Evolutionary conservation across 2,329 filamentous ascomycete species (phyloP).

Genomic region (Fusarium sp.): DNA sequence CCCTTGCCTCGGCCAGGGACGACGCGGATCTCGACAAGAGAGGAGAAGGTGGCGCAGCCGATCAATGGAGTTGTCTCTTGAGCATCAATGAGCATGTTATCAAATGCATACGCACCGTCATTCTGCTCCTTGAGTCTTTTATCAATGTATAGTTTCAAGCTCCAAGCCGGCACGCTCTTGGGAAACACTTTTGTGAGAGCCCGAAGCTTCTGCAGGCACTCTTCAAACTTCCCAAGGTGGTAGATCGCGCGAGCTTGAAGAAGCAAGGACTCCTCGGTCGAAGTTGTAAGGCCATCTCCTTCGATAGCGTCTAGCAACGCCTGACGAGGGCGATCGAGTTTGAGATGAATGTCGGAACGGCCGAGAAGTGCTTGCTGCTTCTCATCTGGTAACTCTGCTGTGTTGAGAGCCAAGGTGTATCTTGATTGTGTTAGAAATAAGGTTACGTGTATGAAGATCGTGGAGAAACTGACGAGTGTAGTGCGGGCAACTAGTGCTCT

Average conservation of each 20-base stretch:
- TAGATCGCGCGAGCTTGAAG: constrained; percentile 58
- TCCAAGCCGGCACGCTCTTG: constrained; percentile 39
- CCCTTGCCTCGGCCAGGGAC: constrained; percentile 57
- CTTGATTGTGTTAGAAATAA: neutral
- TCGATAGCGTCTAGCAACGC: constrained; percentile 45
- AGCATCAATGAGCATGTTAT: constrained; percentile 50
- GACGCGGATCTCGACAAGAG: constrained; percentile 52
- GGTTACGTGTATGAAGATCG: accelerated
- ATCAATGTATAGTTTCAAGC: constrained; percentile 31
- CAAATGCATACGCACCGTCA: constrained; percentile 51
- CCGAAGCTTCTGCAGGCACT: constrained; percentile 49
- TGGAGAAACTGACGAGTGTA: constrained; percentile 43
- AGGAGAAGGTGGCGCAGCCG: constrained; percentile 59
- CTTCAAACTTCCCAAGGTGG: constrained; percentile 49
- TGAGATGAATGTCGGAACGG: constrained; percentile 49
- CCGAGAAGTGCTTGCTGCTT: constrained; percentile 47
- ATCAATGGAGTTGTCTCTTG: constrained; percentile 51
- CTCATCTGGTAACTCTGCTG: constrained; percentile 42
- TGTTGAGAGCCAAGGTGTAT: neutral
- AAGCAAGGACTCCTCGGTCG: constrained; percentile 56
- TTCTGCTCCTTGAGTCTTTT: constrained; percentile 51
- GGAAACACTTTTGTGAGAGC: constrained; percentile 47
- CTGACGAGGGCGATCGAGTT: constrained; percentile 40
- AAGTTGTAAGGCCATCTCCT: constrained; percentile 9
- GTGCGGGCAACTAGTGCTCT: constrained; percentile 43